phyloP scores from a whole-genome alignment of 495 filamentous ascomycete genomes.

The Cercophora scortea region DNA sequence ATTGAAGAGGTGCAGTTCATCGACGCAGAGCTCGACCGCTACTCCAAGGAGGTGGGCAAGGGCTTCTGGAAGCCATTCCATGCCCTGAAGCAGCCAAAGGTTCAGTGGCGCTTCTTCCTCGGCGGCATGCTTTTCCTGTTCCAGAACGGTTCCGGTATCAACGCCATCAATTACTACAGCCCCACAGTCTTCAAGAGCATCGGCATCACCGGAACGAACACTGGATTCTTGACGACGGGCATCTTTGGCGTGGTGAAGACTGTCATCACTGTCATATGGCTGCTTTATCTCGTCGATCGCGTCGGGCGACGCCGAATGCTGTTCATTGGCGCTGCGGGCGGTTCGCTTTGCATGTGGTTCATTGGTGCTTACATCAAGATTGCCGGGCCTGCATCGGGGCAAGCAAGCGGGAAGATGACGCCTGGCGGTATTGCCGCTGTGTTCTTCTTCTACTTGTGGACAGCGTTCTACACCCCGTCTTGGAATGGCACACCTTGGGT shows the following conservation, averaged over 20 bases:
- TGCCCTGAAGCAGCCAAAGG: constrained; percentile 37
- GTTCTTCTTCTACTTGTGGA: constrained; percentile 78
- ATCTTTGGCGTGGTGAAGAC: constrained; percentile 50
- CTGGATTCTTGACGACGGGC: constrained; percentile 43
- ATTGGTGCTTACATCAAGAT: constrained; percentile 47
- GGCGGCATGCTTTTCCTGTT: constrained; percentile 58
- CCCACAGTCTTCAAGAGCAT: constrained; percentile 54
- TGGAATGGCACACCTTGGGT: constrained; percentile 72
- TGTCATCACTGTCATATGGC: constrained; percentile 51
- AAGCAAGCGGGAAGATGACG: constrained; percentile 25
- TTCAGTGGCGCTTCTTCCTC: constrained; percentile 58
- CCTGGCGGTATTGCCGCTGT: constrained; percentile 60
- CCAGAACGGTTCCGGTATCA: constrained; percentile 60
- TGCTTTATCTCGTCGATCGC: constrained; percentile 48
- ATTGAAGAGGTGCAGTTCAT: constrained; percentile 57
- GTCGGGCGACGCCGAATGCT: constrained; percentile 45
- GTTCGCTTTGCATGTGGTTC: constrained; percentile 50
- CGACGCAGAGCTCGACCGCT: constrained; percentile 51
- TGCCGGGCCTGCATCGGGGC: constrained; percentile 39
- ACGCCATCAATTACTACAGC: constrained; percentile 61
- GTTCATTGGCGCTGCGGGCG: constrained; percentile 46
- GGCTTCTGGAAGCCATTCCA: constrained; percentile 65
- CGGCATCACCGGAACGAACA: constrained; percentile 44
- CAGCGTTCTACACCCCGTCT: constrained; percentile 65
- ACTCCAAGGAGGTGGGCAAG: constrained; percentile 45